phyloP scores from a whole-genome alignment of 306 rosid species.

The Vicia sativa region DNA sequence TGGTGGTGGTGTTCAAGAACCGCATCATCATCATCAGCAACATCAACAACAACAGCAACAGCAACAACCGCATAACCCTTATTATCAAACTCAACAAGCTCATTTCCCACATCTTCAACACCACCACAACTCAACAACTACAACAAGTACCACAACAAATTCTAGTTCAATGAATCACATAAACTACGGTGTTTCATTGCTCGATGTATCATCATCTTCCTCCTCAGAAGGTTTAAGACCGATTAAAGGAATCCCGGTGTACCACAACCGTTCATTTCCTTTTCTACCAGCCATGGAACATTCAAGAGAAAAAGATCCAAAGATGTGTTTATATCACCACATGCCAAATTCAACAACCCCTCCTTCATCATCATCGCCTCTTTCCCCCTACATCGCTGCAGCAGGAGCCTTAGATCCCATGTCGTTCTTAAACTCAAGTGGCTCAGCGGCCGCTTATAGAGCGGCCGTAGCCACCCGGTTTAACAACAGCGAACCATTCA shows the following conservation, averaged over 20 bases:
- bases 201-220: slow-evolving; percentile 53
- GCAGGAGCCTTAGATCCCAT: slow-evolving; percentile 57
- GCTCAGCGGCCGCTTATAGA: slow-evolving; percentile 37
- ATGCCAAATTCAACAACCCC: slow-evolving; percentile 31
- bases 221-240: slow-evolving; percentile 63
- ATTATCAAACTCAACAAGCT: slow-evolving; percentile 21
- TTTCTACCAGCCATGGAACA: slow-evolving; percentile 55
- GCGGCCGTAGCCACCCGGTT: slow-evolving; percentile 45
- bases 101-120: slow-evolving; percentile 25
- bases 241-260: slow-evolving; percentile 88
- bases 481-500: slow-evolving; percentile 49
- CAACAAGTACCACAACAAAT: not conserved
- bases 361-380: slow-evolving; percentile 27
- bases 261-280: slow-evolving; percentile 82
- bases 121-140: slow-evolving; percentile 26
- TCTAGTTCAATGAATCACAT: slow-evolving; percentile 35
- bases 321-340: slow-evolving; percentile 65
- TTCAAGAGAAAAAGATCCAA: slow-evolving; percentile 49
- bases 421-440: slow-evolving; percentile 44
- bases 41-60: not conserved
- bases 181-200: slow-evolving; percentile 53
- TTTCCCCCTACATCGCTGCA: slow-evolving; percentile 36
- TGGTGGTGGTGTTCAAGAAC: slow-evolving; percentile 17
- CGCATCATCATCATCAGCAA: not conserved
- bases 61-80: slow-evolving; percentile 32